These are phyloP conservation scores for Alternaria angustiovoidea DNA, from an alignment of 2,329 filamentous ascomycete genomes.

Conservation along the genomic window DNA sequence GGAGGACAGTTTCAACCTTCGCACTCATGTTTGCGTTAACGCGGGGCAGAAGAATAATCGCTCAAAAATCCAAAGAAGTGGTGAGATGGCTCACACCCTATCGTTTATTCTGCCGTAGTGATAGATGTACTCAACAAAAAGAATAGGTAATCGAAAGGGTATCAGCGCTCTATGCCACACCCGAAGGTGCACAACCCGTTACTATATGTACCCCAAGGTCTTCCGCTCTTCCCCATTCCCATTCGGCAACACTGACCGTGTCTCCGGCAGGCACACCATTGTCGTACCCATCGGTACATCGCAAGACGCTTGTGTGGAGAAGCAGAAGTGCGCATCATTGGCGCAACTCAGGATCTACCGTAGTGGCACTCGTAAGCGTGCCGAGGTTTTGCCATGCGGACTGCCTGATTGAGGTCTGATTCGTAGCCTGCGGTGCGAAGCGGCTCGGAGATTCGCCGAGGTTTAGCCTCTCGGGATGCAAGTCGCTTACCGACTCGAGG, in stretches of 20 bases:
- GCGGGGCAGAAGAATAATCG: not conserved
- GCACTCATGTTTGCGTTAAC: slow-evolving; percentile 26
- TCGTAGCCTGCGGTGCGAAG: not conserved
- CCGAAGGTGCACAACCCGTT: not conserved
- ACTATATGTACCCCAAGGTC: slow-evolving; percentile 12
- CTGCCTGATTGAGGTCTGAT: slow-evolving; percentile 15
- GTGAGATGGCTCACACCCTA: not conserved
- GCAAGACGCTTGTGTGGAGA: slow-evolving; percentile 23
- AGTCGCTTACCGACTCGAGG: slow-evolving; percentile 4
- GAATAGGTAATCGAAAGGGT: slow-evolving; percentile 4
- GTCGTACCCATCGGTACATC: slow-evolving; percentile 5
- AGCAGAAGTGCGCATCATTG: slow-evolving; percentile 17
- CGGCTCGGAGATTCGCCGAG: slow-evolving; percentile 14
- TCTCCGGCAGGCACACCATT: slow-evolving; percentile 17
- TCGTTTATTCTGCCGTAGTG: slow-evolving; percentile 1
- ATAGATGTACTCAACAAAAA: not conserved
- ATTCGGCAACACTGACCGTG: slow-evolving; percentile 25
- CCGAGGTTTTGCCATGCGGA: slow-evolving; percentile 31
- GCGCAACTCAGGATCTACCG: slow-evolving; percentile 11
- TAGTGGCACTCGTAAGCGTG: slow-evolving; percentile 6
- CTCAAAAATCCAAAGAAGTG: not conserved
- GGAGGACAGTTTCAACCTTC: slow-evolving; percentile 39
- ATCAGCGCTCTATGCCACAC: slow-evolving; percentile 5
- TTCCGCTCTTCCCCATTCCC: slow-evolving; percentile 4
- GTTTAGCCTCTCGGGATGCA: slow-evolving; percentile 8